These are phyloP conservation scores for Nitzschia sp. DNA, from an alignment of 108 stramenopile species.

Conservation along the genomic window DNA sequence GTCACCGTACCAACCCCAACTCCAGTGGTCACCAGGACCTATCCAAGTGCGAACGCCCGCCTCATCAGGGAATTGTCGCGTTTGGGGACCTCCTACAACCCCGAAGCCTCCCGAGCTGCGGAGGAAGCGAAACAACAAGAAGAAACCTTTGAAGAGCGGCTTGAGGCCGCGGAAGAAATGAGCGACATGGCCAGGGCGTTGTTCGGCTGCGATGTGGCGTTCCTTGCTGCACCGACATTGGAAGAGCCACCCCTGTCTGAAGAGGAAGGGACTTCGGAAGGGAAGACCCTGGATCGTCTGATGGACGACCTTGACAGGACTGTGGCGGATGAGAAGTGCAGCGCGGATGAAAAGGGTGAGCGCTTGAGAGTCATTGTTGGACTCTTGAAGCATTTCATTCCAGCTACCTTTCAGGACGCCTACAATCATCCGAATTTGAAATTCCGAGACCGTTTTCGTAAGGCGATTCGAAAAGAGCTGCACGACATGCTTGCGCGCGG, in stretches of 20 bases:
- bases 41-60: neutral
- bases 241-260: neutral
- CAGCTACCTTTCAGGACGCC: neutral
- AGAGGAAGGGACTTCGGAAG: neutral
- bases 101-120: neutral
- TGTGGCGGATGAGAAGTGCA: neutral
- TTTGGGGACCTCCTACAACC: neutral
- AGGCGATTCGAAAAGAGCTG: slow-evolving; percentile 10
- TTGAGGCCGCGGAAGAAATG: neutral
- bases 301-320: neutral
- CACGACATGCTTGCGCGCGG: neutral
- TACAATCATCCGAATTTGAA: neutral
- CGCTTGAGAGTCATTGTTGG: neutral
- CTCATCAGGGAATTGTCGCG: neutral
- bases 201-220: neutral
- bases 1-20: neutral
- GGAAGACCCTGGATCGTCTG: neutral
- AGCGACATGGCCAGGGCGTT: neutral
- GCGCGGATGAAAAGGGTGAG: neutral
- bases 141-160: neutral
- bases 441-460: neutral
- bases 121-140: neutral
- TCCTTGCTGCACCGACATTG: neutral
- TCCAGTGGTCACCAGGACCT: neutral
- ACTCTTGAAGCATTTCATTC: slow-evolving; percentile 1